Evolutionary conservation across 1,284 basidiomycete species (phyloP).

Genomic region (Amylostereum chailletii): DNA sequence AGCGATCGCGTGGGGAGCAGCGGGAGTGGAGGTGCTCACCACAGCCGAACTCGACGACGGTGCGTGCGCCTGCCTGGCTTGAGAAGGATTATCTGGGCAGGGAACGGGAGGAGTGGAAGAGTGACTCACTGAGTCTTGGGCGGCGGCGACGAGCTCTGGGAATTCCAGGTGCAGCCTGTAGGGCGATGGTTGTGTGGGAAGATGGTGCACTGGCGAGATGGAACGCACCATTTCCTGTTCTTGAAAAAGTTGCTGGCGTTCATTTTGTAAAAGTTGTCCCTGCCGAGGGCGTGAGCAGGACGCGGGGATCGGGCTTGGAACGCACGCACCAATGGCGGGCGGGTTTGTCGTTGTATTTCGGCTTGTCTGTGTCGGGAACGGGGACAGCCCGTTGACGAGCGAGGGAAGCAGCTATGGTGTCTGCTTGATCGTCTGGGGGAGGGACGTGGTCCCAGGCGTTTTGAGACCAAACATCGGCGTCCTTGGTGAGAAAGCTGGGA

Average conservation of each 20-base stretch:
- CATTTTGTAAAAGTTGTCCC: conserved; percentile 87
- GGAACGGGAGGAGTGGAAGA: not conserved
- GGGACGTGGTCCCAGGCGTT: conserved; percentile 89
- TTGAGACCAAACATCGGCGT: conserved; percentile 61
- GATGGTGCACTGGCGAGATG: not conserved
- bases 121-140: conserved; percentile 52
- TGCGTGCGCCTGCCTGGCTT: conserved; percentile 63
- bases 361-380: conserved; percentile 57
- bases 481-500: conserved; percentile 52
- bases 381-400: conserved; percentile 60
- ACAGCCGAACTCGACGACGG: conserved; percentile 81
- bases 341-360: conserved; percentile 68
- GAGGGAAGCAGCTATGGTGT: conserved; percentile 60
- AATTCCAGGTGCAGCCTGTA: conserved; percentile 86
- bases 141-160: conserved; percentile 70
- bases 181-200: not conserved
- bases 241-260: conserved; percentile 87
- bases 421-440: conserved; percentile 70
- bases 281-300: conserved; percentile 22
- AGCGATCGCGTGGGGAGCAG: conserved; percentile 7
- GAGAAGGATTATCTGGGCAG: not conserved
- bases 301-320: not conserved
- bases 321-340: conserved; percentile 54
- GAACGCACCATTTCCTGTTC: conserved; percentile 72
- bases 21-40: conserved; percentile 34